Percentiles rank a stretch among this genome's conserved stretches.
Evolutionary conservation across 257 asterid species (phyloP).

Genomic region (Nicotiana benthamiana): DNA sequence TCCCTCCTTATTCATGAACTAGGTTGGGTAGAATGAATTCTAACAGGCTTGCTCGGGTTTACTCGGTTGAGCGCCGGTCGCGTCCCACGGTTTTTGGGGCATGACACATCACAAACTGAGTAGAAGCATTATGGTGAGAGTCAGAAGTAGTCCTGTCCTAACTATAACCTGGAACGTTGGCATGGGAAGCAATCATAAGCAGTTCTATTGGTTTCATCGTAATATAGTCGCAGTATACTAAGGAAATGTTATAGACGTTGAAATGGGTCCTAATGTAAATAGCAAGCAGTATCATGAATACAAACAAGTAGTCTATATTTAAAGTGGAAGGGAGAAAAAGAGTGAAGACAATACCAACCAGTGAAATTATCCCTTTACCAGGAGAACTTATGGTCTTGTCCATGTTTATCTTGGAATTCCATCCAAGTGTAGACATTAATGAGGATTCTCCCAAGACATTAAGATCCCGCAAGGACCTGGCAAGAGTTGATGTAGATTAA

Average conservation of each 20-base stretch:
- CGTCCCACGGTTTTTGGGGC: too few relatives aligned
- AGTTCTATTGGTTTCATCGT: not conserved
- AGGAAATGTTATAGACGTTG: not conserved
- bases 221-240: not conserved
- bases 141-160: not conserved
- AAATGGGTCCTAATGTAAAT: not conserved
- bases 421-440: slow-evolving; percentile 57
- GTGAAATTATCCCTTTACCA: slow-evolving; percentile 55
- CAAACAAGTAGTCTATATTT: not conserved
- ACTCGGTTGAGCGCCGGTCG: too few relatives aligned
- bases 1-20: too few relatives aligned
- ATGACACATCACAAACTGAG: not conserved
- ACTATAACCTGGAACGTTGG: not conserved
- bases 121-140: not conserved
- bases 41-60: too few relatives aligned
- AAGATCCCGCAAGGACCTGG: slow-evolving; percentile 74
- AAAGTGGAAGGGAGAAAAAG: not conserved
- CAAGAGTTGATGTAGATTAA: slow-evolving; percentile 14
- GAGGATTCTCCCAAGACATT: slow-evolving; percentile 53
- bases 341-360: slow-evolving; percentile 47
- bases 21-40: too few relatives aligned
- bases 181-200: not conserved
- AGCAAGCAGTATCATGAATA: not conserved
- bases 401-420: slow-evolving; percentile 80
- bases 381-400: slow-evolving; percentile 74